These are phyloP conservation scores for Abelmoschus esculentus DNA, from an alignment of 345 rosid species.

Conservation along the genomic window DNA sequence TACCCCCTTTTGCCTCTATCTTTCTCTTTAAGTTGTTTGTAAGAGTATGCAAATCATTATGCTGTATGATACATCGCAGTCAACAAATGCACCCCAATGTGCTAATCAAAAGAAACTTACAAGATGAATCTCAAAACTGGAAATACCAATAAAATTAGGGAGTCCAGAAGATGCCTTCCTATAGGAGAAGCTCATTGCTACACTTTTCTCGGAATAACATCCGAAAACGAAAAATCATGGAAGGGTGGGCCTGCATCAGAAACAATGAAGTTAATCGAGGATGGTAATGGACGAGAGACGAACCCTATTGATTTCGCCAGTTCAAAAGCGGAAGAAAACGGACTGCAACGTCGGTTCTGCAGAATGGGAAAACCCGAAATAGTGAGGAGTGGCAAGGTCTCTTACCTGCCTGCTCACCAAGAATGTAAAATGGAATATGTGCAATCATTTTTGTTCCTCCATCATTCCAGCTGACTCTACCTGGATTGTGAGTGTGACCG, in stretches of 20 bases:
- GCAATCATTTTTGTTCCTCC: slow-evolving; percentile 62
- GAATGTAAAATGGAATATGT: slow-evolving; percentile 76
- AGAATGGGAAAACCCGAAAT: no score
- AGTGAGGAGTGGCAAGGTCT: neutral
- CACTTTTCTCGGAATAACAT: slow-evolving; percentile 44
- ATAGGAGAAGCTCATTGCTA: neutral
- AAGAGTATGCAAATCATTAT: no score
- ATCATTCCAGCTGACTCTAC: slow-evolving; percentile 73
- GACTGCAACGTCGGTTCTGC: no score
- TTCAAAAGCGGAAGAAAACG: neutral
- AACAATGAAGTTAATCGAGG: neutral
- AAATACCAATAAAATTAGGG: no score
- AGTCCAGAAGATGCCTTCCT: neutral
- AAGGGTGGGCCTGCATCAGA: slow-evolving; percentile 48
- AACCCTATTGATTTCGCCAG: neutral
- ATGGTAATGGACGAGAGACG: neutral
- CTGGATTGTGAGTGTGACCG: slow-evolving; percentile 41
- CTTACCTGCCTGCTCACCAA: slow-evolving; percentile 72
- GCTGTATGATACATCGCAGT: no score
- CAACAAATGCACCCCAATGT: no score
- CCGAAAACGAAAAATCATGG: slow-evolving; percentile 76
- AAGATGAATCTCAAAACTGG: no score
- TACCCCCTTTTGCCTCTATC: no score
- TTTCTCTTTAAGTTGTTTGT: no score
- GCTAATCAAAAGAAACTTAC: no score